Evolutionary conservation across 257 asterid genomes (phyloP).

Genomic region (Nyctanthes arbortristis): DNA sequence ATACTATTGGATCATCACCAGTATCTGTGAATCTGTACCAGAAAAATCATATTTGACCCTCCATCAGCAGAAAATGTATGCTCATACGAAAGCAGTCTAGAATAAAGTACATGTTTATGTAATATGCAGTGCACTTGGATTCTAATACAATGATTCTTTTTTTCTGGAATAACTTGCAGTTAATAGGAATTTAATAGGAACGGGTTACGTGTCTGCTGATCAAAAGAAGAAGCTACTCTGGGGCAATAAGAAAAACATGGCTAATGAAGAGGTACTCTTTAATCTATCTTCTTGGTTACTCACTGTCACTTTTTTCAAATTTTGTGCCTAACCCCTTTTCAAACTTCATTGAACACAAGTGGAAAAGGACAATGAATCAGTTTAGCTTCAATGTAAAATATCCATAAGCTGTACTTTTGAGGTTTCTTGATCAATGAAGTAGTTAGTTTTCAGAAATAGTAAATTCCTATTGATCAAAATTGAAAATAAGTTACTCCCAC

Average conservation of each 20-base stretch:
- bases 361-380: not conserved
- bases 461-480: not conserved
- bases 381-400: slow-evolving; percentile 8
- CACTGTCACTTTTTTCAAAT: slow-evolving; percentile 1
- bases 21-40: too few relatives aligned
- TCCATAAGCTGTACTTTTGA: not conserved
- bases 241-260: slow-evolving; percentile 84
- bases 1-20: too few relatives aligned
- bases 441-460: not conserved
- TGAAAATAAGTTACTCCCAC: not conserved
- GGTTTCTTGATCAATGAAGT: not conserved
- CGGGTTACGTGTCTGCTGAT: slow-evolving; percentile 92
- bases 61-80: too few relatives aligned
- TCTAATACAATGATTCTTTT: slow-evolving; percentile 21
- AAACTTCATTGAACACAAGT: slow-evolving; percentile 8
- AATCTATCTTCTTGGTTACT: slow-evolving; percentile 7
- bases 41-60: too few relatives aligned
- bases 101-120: not conserved
- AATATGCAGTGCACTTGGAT: not conserved
- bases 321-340: not conserved
- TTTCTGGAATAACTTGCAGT: slow-evolving; percentile 49
- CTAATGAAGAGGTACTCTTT: slow-evolving; percentile 74
- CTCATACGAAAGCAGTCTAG: not conserved
- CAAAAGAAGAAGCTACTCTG: slow-evolving; percentile 98
- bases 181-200: slow-evolving; percentile 83